Evolutionary conservation across 495 filamentous ascomycete genomes (phyloP).

Genomic region (Sordaria brevicollis): DNA sequence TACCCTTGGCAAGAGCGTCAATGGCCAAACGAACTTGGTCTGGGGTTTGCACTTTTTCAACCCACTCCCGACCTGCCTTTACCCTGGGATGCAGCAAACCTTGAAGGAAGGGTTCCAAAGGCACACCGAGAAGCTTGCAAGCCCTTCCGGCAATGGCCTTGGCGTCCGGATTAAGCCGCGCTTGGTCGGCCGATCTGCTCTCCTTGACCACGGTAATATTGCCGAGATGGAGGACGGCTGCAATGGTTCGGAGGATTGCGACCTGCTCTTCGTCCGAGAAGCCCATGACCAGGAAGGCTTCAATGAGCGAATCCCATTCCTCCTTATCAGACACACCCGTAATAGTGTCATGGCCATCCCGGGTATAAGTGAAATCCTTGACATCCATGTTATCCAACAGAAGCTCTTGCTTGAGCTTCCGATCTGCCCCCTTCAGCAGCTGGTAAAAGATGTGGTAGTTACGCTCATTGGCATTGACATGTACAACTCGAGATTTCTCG

Average conservation of each 20-base stretch:
- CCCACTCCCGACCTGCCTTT: conserved; percentile 94
- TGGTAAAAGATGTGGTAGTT: conserved; percentile 99
- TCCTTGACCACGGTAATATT: conserved; percentile 85
- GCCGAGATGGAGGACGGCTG: conserved; percentile 85
- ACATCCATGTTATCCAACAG: conserved; percentile 61
- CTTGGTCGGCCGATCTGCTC: conserved; percentile 83
- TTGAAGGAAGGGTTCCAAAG: conserved; percentile 71
- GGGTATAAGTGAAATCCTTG: conserved; percentile 85
- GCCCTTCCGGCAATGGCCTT: conserved; percentile 62
- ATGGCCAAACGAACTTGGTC: conserved; percentile 87
- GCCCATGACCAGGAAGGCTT: conserved; percentile 91
- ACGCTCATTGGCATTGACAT: conserved; percentile 72
- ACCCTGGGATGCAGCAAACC: conserved; percentile 86
- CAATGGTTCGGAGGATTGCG: conserved; percentile 75
- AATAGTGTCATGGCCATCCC: conserved; percentile 82
- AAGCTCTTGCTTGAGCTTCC: conserved; percentile 60
- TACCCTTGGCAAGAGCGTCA: conserved; percentile 90
- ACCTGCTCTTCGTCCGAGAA: conserved; percentile 80
- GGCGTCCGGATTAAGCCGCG: conserved; percentile 63
- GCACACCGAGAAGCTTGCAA: conserved; percentile 77
- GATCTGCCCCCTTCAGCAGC: conserved; percentile 73
- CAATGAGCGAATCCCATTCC: conserved; percentile 82
- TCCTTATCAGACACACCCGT: conserved; percentile 81
- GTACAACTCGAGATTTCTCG: conserved; percentile 93
- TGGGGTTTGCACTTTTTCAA: conserved; percentile 93